phyloP scores from a whole-genome alignment of 2,329 filamentous ascomycete species.

The Mariannaea elegans region DNA sequence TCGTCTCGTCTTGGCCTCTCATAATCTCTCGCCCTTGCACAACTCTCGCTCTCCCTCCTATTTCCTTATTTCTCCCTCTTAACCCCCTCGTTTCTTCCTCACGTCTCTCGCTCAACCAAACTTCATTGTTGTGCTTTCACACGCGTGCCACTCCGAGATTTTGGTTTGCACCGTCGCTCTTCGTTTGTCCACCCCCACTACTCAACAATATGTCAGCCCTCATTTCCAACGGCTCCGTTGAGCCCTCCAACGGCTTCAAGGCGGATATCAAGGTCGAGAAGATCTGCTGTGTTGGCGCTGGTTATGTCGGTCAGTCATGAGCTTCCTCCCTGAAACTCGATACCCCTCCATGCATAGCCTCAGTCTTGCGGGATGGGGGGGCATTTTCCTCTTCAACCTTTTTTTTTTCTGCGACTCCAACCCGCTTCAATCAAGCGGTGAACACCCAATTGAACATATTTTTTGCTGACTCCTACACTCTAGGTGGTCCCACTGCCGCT shows the following conservation, averaged over 20 bases:
- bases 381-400: background rate
- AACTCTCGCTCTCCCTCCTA: conserved; percentile 8
- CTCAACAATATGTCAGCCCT: conserved; percentile 35
- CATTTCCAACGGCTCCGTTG: conserved; percentile 45
- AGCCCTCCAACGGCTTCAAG: conserved; percentile 42
- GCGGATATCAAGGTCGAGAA: conserved; percentile 56
- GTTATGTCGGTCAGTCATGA: conserved; percentile 72
- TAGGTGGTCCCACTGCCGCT: conserved; percentile 78
- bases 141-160: conserved; percentile 34
- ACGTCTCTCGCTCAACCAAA: conserved; percentile 17
- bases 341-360: background rate
- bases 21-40: conserved; percentile 22
- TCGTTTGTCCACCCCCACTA: conserved; percentile 24
- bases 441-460: conserved; percentile 22
- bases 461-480: conserved; percentile 22
- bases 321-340: background rate
- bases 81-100: conserved; percentile 12
- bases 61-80: conserved; percentile 17
- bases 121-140: conserved; percentile 29
- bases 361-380: background rate
- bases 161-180: conserved; percentile 32
- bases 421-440: conserved; percentile 14
- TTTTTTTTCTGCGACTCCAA: background rate
- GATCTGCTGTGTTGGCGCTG: conserved; percentile 79
- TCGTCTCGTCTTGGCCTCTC: conserved; percentile 7